phyloP scores from a whole-genome alignment of 371 early-diverging fungal genomes.

The Catenaria anguillulae region DNA sequence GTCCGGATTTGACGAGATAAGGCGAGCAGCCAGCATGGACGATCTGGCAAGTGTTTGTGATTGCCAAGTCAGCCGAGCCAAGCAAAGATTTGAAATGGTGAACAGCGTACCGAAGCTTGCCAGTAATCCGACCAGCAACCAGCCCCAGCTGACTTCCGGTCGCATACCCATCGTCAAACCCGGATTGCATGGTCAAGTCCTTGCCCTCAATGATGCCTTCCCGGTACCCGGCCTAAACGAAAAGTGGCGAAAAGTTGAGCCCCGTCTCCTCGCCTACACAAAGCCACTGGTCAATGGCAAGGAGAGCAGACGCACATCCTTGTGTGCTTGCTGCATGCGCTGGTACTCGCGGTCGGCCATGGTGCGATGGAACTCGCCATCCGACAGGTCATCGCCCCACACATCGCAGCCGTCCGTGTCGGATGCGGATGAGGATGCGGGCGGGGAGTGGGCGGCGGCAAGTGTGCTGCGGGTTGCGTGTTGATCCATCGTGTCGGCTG shows the following conservation, averaged over 20 bases:
- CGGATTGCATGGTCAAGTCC: conserved; percentile 40
- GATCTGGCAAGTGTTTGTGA: neutral
- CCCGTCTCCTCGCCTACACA: neutral
- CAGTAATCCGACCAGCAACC: conserved; percentile 23
- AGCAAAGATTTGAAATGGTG: neutral
- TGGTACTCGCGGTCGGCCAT: conserved; percentile 31
- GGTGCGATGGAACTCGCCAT: too few species aligned
- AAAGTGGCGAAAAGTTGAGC: neutral
- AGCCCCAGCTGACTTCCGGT: conserved; percentile 32
- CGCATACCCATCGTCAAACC: conserved; percentile 41
- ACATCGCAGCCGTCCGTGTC: too few species aligned
- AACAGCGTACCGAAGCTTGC: neutral
- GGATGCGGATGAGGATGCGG: too few species aligned
- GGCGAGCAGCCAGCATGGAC: neutral
- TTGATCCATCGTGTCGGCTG: too few species aligned
- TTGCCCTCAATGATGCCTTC: conserved; percentile 49
- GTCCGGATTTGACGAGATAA: neutral
- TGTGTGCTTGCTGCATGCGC: conserved; percentile 33
- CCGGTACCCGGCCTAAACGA: conserved; percentile 35
- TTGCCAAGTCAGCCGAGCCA: too few species aligned
- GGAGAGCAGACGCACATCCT: conserved; percentile 29
- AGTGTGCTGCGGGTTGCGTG: too few species aligned
- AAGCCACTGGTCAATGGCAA: too few species aligned
- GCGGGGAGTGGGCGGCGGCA: too few species aligned
- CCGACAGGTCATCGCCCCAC: too few species aligned